Evolutionary conservation across 208 protist species (phyloP), one percentile per base, ranked within the genome.

Genomic region (Leptomonas pyrrhocoris): DNA sequence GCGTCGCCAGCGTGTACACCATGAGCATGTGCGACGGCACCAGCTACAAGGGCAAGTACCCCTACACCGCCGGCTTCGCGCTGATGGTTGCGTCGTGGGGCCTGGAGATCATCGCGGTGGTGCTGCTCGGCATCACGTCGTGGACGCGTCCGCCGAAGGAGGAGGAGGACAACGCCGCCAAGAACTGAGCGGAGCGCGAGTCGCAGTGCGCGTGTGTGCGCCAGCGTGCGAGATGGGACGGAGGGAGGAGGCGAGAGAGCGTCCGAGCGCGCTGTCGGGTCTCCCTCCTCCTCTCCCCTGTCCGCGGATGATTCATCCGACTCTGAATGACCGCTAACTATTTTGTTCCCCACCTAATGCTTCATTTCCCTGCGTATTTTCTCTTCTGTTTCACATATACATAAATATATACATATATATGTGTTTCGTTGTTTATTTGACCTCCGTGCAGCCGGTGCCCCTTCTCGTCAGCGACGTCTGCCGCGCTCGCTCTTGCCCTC

Each of bases 1-100:
- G 79, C 56, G 76, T 88, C 28, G 82, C 79, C 46, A 64, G 71
- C 50, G 82, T 85, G 31, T 63, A 78, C 73, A 79, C 23, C 54
- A 27, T 51, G 19, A 65, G 51, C 25, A 78, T 86, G 72, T 82
- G 81, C 68, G 63, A 53, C 49, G 25, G 45, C 23, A 40, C 19
- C 62, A n/a, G 34, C 19, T 78, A 50, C 42, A 71, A 69, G 58
- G 43, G 40, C 54, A 46, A 50, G 53, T 68, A 60, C 48, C 48
- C 61, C 34, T 79, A 78, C 74, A 78, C 66, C 53, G 70, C 74
- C 30, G 82, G 82, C 63, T 87, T 87, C 42, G 78, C 51, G 38
- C 61, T 87, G 48, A 69, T 87, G 73, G 71, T 84, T 19, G 75
- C 68, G 27, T 63, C 77, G 25, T 83, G 72, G 67, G 60, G 66